Percentiles rank a stretch among this genome's conserved stretches.
phyloP scores from a whole-genome alignment of 108 stramenopile genomes.

The Cyclotella choctawhatcheeana region DNA sequence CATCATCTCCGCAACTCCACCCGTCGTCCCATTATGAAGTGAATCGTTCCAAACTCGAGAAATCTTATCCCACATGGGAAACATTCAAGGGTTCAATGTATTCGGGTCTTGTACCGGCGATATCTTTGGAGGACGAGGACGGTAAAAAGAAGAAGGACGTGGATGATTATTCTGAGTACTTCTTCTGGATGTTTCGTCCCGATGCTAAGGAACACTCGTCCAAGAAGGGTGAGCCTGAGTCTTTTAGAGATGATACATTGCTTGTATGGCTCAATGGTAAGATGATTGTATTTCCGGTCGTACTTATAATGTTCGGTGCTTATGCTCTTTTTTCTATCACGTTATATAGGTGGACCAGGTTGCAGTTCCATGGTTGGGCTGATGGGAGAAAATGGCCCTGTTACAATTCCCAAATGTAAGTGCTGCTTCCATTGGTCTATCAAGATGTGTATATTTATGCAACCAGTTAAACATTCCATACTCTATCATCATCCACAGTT shows the following conservation, averaged over 20 bases:
- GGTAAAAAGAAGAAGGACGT: neutral
- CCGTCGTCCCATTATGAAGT: constrained; percentile 11
- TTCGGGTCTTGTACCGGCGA: constrained; percentile 17
- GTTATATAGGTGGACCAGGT: constrained; percentile 12
- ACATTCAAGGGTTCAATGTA: constrained; percentile 31
- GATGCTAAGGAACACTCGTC: constrained; percentile 9
- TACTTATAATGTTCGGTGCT: neutral
- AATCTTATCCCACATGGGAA: constrained; percentile 17
- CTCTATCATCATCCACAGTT: neutral
- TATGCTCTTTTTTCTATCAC: neutral
- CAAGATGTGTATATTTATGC: neutral
- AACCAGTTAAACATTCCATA: neutral
- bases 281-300: constrained; percentile 16
- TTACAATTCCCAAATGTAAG: constrained; percentile 34
- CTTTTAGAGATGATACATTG: constrained; percentile 52
- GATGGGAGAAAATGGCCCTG: constrained; percentile 47
- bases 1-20: neutral
- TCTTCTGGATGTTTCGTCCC: constrained; percentile 50
- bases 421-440: neutral
- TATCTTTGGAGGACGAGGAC: neutral
- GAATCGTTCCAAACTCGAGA: constrained; percentile 17
- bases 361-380: constrained; percentile 26
- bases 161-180: constrained; percentile 45
- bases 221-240: constrained; percentile 3
- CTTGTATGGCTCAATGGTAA: constrained; percentile 54